Conservation (phyloP, 768 basidiomycete species). For the Amanita exitialis region DNA sequence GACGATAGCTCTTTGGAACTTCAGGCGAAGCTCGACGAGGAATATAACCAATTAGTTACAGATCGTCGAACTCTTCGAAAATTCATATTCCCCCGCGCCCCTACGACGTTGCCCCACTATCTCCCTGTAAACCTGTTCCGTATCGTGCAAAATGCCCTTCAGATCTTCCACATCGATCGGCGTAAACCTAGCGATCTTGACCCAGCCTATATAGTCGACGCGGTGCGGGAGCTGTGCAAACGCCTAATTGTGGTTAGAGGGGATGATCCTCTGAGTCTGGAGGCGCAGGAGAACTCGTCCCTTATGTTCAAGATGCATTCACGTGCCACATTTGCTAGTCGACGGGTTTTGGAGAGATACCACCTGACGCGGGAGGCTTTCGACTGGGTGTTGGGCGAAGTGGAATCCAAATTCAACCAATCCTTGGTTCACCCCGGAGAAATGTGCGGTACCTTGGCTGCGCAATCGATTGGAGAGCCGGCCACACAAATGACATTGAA, state of each 20-base stretch:
- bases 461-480: slow-evolving; percentile 98
- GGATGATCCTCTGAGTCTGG: slow-evolving; percentile 58
- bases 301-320: slow-evolving; percentile 91
- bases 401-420: slow-evolving; percentile 93
- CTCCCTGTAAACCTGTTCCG: slow-evolving; percentile 94
- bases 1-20: slow-evolving; percentile 78
- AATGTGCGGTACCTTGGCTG: slow-evolving; percentile 97
- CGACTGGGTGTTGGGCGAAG: slow-evolving; percentile 95
- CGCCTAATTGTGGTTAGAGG: slow-evolving; percentile 86
- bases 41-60: slow-evolving; percentile 44
- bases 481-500: slow-evolving; percentile 99
- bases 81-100: slow-evolving; percentile 75
- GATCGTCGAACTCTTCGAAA: slow-evolving; percentile 75
- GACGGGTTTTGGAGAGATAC: slow-evolving; percentile 79
- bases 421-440: slow-evolving; percentile 90
- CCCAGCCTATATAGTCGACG: slow-evolving; percentile 77
- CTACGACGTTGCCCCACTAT: slow-evolving; percentile 66
- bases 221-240: slow-evolving; percentile 62
- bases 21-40: slow-evolving; percentile 75
- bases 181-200: slow-evolving; percentile 90
- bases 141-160: slow-evolving; percentile 89
- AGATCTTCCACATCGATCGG: slow-evolving; percentile 95
- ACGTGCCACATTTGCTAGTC: slow-evolving; percentile 78
- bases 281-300: slow-evolving; percentile 84
- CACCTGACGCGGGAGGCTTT: slow-evolving; percentile 91